Base-by-base conservation (phyloP, 148 eudicot genomes). In the Euryodendron excelsum region DNA sequence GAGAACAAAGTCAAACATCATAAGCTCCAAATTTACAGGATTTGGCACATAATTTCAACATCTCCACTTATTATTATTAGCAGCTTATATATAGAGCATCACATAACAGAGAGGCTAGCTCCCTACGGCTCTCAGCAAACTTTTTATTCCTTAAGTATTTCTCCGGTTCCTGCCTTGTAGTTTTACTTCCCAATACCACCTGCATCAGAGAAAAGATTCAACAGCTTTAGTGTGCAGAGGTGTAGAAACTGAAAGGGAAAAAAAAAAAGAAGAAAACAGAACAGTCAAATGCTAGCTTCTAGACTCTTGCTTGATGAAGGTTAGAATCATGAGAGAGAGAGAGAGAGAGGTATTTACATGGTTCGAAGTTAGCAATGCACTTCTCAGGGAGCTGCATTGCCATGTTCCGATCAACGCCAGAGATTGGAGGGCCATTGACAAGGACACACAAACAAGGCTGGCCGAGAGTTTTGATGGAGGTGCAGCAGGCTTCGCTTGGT, bases 391-490 rank as follows among this genome's bases (percentile, higher is more conserved):
- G 92, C 87, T 88, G 92, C 89, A 91, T 62, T 47, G 97, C 97
- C 97, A 94, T 91, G 89, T 72, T 84, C n/a, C 94, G 89, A 80
- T 94, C 98, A 60, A 94, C 94, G 10, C 98, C 97, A 8, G 97
- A 77, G 50, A 94, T 90, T 3, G 93, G 94, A 67, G 98, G 98
- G 75, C 98, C 98, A 45, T 86, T 92, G 50, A 91, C 86, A 25
- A 94, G 96, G 63, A 92, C 92, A 74, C 98, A 92, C 37, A 94
- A 79, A 71, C 97, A 94, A 34, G 97, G 90, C 89, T 95, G 98
- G 14, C 97, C 98, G 3, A 93, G 86, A 61, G 83, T 78, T 80
- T 73, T 91, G 85, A 93, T 39, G 28, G 97, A 89, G 21, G 81
- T 86, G 79, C 98, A 95, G 85, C 98, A 95, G 15, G 91, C 85